Evolutionary conservation across 2,329 filamentous ascomycete genomes (phyloP).

Genomic region (Hysterium pulicare): DNA sequence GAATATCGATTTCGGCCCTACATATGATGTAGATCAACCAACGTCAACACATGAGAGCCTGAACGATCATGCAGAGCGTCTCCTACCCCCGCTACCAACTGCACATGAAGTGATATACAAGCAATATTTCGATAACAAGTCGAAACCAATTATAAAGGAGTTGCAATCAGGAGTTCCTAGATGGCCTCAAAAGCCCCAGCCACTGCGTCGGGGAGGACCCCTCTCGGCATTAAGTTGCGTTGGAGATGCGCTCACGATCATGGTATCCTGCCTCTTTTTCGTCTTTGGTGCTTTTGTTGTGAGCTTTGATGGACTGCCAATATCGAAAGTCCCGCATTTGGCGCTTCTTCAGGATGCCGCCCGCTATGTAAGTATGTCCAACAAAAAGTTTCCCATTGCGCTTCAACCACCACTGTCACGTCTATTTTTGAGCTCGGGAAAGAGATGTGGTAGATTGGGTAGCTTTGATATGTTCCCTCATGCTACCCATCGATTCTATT

Average conservation of each 20-base stretch:
- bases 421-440: too few relatives aligned
- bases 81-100: too few relatives aligned
- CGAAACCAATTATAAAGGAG: too few relatives aligned
- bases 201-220: slow-evolving; percentile 1
- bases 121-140: too few relatives aligned
- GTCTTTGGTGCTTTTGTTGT: slow-evolving; percentile 8
- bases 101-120: too few relatives aligned
- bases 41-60: too few relatives aligned
- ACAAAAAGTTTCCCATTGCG: not conserved
- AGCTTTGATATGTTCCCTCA: too few relatives aligned
- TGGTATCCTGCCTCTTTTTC: slow-evolving; percentile 10
- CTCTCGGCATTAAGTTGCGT: slow-evolving; percentile 6
- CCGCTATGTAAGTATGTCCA: slow-evolving; percentile 6
- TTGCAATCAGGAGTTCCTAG: slow-evolving; percentile 2
- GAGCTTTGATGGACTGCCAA: slow-evolving; percentile 6
- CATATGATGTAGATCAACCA: too few relatives aligned
- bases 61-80: too few relatives aligned
- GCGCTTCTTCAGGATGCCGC: slow-evolving; percentile 6
- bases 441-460: too few relatives aligned
- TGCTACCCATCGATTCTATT: not conserved
- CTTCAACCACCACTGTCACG: not conserved
- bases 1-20: too few relatives aligned
- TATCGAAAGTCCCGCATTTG: slow-evolving; percentile 5
- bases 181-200: slow-evolving; percentile 8
- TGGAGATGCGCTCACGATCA: slow-evolving; percentile 8